Evolutionary conservation across 2,329 filamentous ascomycete genomes (phyloP), one percentile per base, ranked within the genome.

Genomic region (Clarireedia monteithiana): DNA sequence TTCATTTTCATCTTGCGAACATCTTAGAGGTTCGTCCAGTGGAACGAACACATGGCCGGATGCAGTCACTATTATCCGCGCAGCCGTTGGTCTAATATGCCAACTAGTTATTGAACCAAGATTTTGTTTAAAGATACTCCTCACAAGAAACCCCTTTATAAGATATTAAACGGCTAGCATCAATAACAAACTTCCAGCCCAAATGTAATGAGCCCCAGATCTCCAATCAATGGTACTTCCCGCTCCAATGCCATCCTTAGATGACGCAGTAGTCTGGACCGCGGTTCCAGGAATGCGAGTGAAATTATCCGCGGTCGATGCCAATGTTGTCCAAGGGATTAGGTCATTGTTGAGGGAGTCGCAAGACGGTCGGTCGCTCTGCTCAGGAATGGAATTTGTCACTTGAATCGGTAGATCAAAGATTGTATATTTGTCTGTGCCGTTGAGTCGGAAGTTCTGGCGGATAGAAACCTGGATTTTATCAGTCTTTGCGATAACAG

Each of bases 351-450:
- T 71, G 44, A 83, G 64, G 1, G 66, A 63, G 53, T 78, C 77
- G 63, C 81, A 84, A 17, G 71, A 70, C 1, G 74, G 72, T n/a
- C 77, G 72, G 57, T 69, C 63, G 23, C 68, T 68, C 20, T 66
- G 64, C 34, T 70, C 66, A 7, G 73, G 67, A 60, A 89, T 88
- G 40, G 72, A 74, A 67, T 89, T 89, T 5, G 84, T 86, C 39
- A 88, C 79, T 3, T 77, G 76, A 61, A 89, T 84, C 17, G 85
- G 85, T 12, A 88, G 71, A 62, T 89, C 83, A 63, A 88, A 88
- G 53, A 89, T 79, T 7, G 84, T 88, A 68, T 88, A 88, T 63
- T 81, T 77, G 48, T 85, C 75, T 1, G 76, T 75, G 12, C 75
- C 77, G 65, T 88, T 86, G 55, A 87, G 74, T 12, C 82, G 77